Evolutionary conservation across 2,329 filamentous ascomycete genomes (phyloP), one percentile per base, ranked within the genome.

Genomic region (Colletotrichum gloeosporioides): DNA sequence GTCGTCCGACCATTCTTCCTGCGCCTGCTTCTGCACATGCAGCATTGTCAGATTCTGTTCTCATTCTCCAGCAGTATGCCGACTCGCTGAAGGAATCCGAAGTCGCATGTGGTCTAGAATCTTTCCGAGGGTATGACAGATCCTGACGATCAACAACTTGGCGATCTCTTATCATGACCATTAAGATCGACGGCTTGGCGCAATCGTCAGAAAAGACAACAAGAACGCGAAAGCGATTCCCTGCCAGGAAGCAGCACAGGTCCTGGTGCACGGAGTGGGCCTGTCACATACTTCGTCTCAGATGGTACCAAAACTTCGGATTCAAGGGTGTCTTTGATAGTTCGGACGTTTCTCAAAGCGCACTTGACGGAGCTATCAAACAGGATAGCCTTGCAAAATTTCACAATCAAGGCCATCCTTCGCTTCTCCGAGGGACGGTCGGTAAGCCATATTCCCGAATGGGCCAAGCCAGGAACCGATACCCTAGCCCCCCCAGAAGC

Each of bases 251-350:
- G 13, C 25, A 12, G 16, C 25, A 32, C 34, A 16, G 70, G 22
- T 9, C 73, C 25, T 53, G n/a, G 64, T 49, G 64, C 69, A 73
- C 73, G 39, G 70, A 61, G 64, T 8, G n/a, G 57, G 32, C 25
- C 59, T 76, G 64, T 31, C 64, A 69, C 73, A 63, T 13, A 29
- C 29, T 34, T 18, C 65, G 73, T 76, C 73, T 73, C 73, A 65
- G 57, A 55, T 36, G 15, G 12, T 39, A 25, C 34, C n/a, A 65
- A 57, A 6, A 73, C 49, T 59, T 76, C 57, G 59, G 73, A 69
- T 69, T 61, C 31, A 69, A 25, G 64, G 64, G 44, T 62, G n/a
- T 22, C 25, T 32, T 6, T 18, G 7, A 61, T 15, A 76, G 73
- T 76, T 76, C 70, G 73, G 73, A 73, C 49, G 73, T 53, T 15